A percentile compares a stretch with the other conserved stretches of the same genome.
These are phyloP conservation scores for Sclerotinia spermophila DNA, from an alignment of 2,329 filamentous ascomycete species.

Conservation along the genomic window DNA sequence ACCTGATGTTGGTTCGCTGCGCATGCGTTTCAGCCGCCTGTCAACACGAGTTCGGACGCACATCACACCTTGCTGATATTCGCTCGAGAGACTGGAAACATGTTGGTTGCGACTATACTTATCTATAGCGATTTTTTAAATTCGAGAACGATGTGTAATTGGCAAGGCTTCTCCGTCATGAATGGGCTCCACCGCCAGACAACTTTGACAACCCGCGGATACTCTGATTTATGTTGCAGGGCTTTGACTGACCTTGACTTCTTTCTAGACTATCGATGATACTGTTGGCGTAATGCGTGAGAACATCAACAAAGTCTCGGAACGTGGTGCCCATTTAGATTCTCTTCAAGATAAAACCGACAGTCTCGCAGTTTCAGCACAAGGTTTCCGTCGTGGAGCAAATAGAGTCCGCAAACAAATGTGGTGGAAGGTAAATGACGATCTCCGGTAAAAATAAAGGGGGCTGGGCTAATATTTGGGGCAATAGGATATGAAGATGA, in stretches of 20 bases:
- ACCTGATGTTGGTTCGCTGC: constrained; percentile 19
- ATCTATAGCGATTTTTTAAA: background rate
- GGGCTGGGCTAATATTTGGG: background rate
- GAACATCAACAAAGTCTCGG: constrained; percentile 94
- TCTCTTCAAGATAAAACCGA: constrained; percentile 91
- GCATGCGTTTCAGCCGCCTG: constrained; percentile 25
- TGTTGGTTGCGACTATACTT: background rate
- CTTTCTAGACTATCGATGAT: constrained; percentile 85
- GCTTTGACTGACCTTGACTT: constrained; percentile 25
- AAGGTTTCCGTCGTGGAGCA: constrained; percentile 92
- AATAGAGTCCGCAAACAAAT: constrained; percentile 96
- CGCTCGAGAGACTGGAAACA: background rate
- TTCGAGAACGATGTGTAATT: background rate
- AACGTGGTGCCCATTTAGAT: constrained; percentile 87
- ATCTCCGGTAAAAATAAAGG: background rate
- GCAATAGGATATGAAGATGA: constrained; percentile 69
- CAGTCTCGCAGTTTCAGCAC: constrained; percentile 87
- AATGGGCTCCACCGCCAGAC: background rate
- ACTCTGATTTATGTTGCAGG: constrained; percentile 3
- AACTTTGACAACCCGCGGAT: background rate
- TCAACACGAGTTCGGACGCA: background rate
- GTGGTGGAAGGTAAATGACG: constrained; percentile 50
- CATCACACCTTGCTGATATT: no score
- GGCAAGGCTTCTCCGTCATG: background rate
- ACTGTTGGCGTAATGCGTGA: constrained; percentile 93